Evolutionary conservation across 208 protist species (phyloP).

Genomic region (Blechomonas ayalai): DNA sequence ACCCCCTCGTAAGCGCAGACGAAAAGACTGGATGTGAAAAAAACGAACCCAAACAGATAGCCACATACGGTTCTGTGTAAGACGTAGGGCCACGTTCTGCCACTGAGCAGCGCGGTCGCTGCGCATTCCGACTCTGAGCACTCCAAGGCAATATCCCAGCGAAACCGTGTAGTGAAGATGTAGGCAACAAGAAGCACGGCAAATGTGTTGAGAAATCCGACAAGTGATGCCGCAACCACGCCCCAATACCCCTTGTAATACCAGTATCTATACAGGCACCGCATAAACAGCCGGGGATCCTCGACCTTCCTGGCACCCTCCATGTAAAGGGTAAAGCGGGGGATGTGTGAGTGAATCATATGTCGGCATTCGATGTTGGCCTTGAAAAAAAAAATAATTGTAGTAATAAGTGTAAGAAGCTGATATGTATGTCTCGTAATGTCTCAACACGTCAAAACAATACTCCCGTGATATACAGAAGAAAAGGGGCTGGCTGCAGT

Average conservation of each 20-base stretch:
- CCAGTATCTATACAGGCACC: constrained; percentile 63
- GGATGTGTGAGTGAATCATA: constrained; percentile 13
- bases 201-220: constrained; percentile 64
- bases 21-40: constrained; percentile 33
- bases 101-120: constrained; percentile 19
- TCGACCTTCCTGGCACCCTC: constrained; percentile 42
- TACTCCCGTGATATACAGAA: too few relatives aligned
- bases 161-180: constrained; percentile 52
- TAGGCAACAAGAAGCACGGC: constrained; percentile 37
- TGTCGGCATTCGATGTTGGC: background rate
- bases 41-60: constrained; percentile 23
- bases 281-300: constrained; percentile 64
- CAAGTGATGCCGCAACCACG: constrained; percentile 29
- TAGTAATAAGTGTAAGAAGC: constrained; percentile 7
- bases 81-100: constrained; percentile 34
- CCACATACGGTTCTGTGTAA: constrained; percentile 12
- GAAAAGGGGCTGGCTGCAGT: too few relatives aligned
- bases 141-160: constrained; percentile 41
- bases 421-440: background rate
- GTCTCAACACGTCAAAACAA: too few relatives aligned
- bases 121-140: constrained; percentile 59
- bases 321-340: constrained; percentile 36
- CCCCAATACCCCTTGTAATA: constrained; percentile 69
- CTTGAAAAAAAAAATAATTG: constrained; percentile 6
- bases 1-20: constrained; percentile 46